Percentiles rank a stretch among this genome's conserved stretches.
phyloP scores from a whole-genome alignment of 192 early-diverging fungal species.

The Backusella liffmaniae region DNA sequence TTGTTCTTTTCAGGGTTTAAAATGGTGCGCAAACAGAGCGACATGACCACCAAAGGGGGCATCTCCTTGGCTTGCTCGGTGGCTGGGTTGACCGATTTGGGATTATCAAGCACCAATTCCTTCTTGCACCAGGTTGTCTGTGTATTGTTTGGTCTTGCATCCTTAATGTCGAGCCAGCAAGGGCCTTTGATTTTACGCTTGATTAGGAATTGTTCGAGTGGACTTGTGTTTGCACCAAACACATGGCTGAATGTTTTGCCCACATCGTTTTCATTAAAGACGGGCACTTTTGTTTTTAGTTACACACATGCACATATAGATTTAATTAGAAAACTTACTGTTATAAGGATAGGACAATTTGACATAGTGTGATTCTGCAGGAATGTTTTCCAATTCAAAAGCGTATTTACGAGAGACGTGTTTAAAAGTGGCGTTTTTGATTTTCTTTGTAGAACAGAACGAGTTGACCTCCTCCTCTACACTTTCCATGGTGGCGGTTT shows the following conservation, averaged over 20 bases:
- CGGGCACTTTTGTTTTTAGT: conserved; percentile 49
- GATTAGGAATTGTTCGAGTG: conserved; percentile 91
- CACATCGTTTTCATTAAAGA: conserved; percentile 52
- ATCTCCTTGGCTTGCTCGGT: conserved; percentile 46
- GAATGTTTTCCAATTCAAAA: conserved; percentile 84
- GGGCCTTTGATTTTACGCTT: conserved; percentile 97
- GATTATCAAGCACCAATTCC: conserved; percentile 66
- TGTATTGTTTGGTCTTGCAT: conserved; percentile 48
- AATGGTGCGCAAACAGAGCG: conserved; percentile 79
- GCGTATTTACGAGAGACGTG: conserved; percentile 82
- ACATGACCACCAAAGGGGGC: conserved; percentile 87
- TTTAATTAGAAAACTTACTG: conserved; percentile 28
- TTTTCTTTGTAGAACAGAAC: conserved; percentile 52
- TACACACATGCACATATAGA: background rate
- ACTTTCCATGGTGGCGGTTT: conserved; percentile 56
- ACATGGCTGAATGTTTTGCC: conserved; percentile 79
- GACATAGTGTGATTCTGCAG: conserved; percentile 77
- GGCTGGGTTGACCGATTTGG: conserved; percentile 65
- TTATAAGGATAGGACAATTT: conserved; percentile 82
- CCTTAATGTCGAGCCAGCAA: conserved; percentile 80
- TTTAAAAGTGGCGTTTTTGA: conserved; percentile 61
- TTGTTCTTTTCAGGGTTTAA: conserved; percentile 75
- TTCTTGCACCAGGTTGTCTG: conserved; percentile 83
- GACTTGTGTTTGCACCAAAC: conserved; percentile 85
- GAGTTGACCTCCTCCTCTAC: conserved; percentile 78